phyloP scores from a whole-genome alignment of 2,329 filamentous ascomycete genomes.

The Venturia oleaginea region DNA sequence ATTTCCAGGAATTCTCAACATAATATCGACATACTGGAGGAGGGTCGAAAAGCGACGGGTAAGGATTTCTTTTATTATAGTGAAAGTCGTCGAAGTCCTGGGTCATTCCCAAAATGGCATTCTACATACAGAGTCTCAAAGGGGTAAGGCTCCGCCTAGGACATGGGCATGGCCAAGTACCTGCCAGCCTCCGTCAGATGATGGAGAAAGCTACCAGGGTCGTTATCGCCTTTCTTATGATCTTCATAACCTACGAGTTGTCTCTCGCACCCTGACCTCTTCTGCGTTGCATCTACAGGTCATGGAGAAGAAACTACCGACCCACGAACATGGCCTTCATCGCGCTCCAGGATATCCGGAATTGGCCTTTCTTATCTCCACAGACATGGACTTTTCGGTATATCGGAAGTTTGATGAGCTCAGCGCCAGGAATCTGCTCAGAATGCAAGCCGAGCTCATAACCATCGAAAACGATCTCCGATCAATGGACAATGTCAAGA shows the following conservation, averaged over 20 bases:
- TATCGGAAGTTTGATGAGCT: constrained; percentile 10
- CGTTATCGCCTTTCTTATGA: background rate
- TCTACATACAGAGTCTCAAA: background rate
- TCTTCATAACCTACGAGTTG: background rate
- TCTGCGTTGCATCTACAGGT: too few relatives aligned
- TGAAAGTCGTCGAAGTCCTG: too few relatives aligned
- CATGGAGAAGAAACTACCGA: background rate
- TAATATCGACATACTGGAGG: too few relatives aligned
- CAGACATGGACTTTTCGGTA: constrained; percentile 8
- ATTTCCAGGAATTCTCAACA: too few relatives aligned
- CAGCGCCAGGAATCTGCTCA: constrained; percentile 7
- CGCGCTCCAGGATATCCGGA: background rate
- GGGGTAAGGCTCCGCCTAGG: background rate
- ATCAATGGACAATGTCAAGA: background rate
- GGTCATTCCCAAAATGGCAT: background rate
- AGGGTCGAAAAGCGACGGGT: too few relatives aligned
- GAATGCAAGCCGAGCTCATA: constrained; percentile 7
- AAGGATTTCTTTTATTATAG: too few relatives aligned
- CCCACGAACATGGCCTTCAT: background rate
- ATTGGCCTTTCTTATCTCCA: constrained; percentile 7
- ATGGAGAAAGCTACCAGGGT: background rate
- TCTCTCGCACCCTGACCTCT: background rate
- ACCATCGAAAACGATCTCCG: constrained; percentile 1
- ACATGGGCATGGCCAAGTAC: background rate
- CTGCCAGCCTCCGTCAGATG: background rate